Conservation (phyloP, 306 rosid genomes). For the Lathyrus sativus region DNA sequence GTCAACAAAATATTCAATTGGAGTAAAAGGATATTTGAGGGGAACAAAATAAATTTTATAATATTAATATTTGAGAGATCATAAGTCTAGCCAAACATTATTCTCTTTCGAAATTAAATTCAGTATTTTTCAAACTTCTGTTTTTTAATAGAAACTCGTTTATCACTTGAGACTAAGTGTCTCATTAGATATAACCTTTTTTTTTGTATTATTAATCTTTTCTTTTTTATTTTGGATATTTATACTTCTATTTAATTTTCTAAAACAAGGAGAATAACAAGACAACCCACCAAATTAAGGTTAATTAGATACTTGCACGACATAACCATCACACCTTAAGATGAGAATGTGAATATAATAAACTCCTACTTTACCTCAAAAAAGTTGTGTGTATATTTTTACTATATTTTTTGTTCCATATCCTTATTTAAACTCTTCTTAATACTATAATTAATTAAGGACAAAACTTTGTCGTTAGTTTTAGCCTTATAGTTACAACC, state of each 20-base stretch:
- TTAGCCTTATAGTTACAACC: conserved; percentile 7
- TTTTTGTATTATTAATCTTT: not conserved
- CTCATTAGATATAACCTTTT: not conserved
- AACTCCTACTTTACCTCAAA: conserved; percentile 8
- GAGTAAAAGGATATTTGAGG: too few relatives aligned
- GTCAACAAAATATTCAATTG: too few relatives aligned
- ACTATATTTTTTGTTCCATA: conserved; percentile 20
- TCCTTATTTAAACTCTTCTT: conserved; percentile 13
- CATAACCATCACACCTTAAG: not conserved
- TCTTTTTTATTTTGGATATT: not conserved
- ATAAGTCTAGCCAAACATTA: too few relatives aligned
- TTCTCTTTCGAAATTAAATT: too few relatives aligned
- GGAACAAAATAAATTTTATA: too few relatives aligned
- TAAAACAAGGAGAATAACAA: not conserved
- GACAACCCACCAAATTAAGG: conserved; percentile 9
- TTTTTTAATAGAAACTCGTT: too few relatives aligned
- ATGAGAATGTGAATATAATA: conserved; percentile 21
- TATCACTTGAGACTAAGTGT: too few relatives aligned
- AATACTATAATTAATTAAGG: conserved; percentile 18
- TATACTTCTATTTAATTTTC: not conserved
- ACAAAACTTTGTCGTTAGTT: not conserved
- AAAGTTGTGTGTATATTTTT: conserved; percentile 12
- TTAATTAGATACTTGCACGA: conserved; percentile 33
- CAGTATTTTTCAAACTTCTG: too few relatives aligned
- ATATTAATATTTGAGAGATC: too few relatives aligned